A percentile compares a stretch with the other conserved stretches of the same genome.
phyloP scores from a whole-genome alignment of 2,329 filamentous ascomycete genomes.

The Beauveria scarabaeidicola region DNA sequence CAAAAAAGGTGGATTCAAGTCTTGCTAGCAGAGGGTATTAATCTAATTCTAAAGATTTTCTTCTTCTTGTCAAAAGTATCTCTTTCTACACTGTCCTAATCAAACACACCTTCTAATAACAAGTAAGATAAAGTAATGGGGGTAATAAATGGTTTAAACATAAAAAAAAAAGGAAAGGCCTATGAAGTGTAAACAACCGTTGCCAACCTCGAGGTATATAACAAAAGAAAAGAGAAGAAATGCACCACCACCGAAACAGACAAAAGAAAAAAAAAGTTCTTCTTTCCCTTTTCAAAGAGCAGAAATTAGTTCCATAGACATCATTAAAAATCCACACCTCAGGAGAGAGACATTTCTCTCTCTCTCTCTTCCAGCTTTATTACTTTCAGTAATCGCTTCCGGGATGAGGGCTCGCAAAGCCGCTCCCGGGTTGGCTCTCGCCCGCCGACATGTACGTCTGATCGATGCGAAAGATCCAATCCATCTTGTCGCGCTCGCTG shows the following conservation, averaged over 20 bases:
- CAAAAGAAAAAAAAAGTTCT: neutral
- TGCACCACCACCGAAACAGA: neutral
- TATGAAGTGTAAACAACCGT: neutral
- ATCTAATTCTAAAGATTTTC: neutral
- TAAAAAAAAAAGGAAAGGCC: neutral
- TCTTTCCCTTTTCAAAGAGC: neutral
- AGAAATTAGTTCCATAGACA: slow-evolving; percentile 3
- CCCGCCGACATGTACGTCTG: slow-evolving; percentile 56
- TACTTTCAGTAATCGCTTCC: slow-evolving; percentile 23
- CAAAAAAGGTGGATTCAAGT: neutral
- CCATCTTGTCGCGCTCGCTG: slow-evolving; percentile 84
- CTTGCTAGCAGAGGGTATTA: neutral
- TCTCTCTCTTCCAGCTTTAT: neutral
- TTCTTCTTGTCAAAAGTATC: neutral
- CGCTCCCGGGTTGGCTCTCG: slow-evolving; percentile 31
- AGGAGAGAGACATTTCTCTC: neutral
- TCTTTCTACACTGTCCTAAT: neutral
- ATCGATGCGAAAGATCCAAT: slow-evolving; percentile 95
- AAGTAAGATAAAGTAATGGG: neutral
- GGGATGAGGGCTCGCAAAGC: slow-evolving; percentile 26
- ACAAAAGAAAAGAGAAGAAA: neutral
- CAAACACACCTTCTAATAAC: neutral
- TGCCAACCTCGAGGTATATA: neutral
- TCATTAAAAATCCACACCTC: neutral
- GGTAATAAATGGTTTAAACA: neutral